Percentiles rank a stretch among this genome's conserved stretches.
Conservation (phyloP, 1,139 yeast species). For the Saccharomyces hybrid region DNA sequence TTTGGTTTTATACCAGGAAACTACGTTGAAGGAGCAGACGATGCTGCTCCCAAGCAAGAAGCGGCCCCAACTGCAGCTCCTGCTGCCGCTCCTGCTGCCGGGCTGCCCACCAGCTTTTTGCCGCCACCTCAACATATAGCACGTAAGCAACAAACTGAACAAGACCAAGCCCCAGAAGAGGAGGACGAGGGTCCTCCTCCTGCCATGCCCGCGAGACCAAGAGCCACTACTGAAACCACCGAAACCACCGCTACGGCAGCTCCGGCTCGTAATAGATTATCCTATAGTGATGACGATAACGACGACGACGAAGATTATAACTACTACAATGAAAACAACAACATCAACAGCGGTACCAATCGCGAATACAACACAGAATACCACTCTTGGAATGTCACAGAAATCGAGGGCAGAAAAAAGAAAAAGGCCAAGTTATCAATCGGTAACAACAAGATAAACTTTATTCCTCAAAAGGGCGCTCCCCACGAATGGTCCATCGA, state of each 20-base stretch:
- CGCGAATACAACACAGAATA: slow-evolving; percentile 9
- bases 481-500: slow-evolving; percentile 69
- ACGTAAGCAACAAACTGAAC: slow-evolving; percentile 4
- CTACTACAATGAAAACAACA: slow-evolving; percentile 17
- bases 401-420: slow-evolving; percentile 84
- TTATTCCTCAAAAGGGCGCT: slow-evolving; percentile 44
- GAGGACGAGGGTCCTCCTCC: slow-evolving; percentile 44
- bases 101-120: slow-evolving; percentile 28
- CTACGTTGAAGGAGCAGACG: slow-evolving; percentile 51
- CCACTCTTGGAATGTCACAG: slow-evolving; percentile 78
- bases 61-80: slow-evolving; percentile 1
- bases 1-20: slow-evolving; percentile 95
- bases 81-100: slow-evolving; percentile 21
- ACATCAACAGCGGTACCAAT: slow-evolving; percentile 5
- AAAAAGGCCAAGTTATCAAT: slow-evolving; percentile 57
- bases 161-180: slow-evolving; percentile 10
- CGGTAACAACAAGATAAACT: slow-evolving; percentile 48
- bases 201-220: slow-evolving; percentile 51
- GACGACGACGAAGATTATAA: slow-evolving; percentile 18
- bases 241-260: slow-evolving; percentile 3
- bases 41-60: slow-evolving; percentile 20
- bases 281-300: slow-evolving; percentile 6
- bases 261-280: slow-evolving; percentile 6
- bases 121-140: slow-evolving; percentile 37
- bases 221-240: slow-evolving; percentile 5